phyloP scores from a whole-genome alignment of 305 asterid species.

The Solanum hybrid region DNA sequence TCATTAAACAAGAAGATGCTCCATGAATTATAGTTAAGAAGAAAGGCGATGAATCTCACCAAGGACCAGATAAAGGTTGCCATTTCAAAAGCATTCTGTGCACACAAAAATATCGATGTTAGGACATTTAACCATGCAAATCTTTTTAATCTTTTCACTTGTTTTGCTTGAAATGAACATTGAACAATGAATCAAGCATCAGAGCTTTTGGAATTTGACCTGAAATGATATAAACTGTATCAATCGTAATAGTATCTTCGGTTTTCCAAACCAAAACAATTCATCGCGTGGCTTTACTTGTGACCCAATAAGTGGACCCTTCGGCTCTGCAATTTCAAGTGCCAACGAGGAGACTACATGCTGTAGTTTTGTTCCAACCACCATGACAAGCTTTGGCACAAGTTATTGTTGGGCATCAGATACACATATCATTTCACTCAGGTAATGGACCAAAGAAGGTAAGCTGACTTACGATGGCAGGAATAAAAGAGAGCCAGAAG shows the following conservation, averaged over 20 bases:
- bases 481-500: conserved; percentile 88
- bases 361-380: conserved; percentile 90
- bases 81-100: conserved; percentile 97
- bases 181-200: background rate
- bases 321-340: conserved; percentile 60
- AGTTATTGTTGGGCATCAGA: conserved; percentile 13
- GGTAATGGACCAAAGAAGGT: conserved; percentile 4
- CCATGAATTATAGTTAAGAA: background rate
- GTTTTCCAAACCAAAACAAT: conserved; percentile 88
- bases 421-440: background rate
- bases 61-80: conserved; percentile 87
- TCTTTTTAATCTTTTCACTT: background rate
- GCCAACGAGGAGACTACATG: conserved; percentile 82
- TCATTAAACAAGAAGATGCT: background rate
- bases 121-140: background rate
- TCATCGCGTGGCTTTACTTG: conserved; percentile 90
- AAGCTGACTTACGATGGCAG: conserved; percentile 58
- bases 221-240: conserved; percentile 90
- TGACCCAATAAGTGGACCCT: conserved; percentile 34
- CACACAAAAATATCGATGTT: background rate
- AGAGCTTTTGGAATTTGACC: conserved; percentile 25
- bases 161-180: background rate
- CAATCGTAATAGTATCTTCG: conserved; percentile 65
- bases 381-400: conserved; percentile 60
- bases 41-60: conserved; percentile 35